Base-by-base conservation (phyloP, 164 flowering plant species). In the Dillenia suffruticosa region DNA sequence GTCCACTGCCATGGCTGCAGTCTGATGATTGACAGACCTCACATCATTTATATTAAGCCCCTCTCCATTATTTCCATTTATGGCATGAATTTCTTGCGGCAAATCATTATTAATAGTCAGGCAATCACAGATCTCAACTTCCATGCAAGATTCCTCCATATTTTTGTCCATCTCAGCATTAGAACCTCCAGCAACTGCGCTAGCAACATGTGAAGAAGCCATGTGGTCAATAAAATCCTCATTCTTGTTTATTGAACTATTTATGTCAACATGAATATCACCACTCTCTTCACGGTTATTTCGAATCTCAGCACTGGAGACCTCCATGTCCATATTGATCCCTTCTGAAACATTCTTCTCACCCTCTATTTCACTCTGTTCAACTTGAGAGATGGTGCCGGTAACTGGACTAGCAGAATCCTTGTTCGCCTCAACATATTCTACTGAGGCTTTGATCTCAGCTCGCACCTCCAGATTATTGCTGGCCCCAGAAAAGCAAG, bases 161-260 rank as follows among this genome's bases (percentile, higher is more conserved):
- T 26, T 61, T 51, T 59, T 32, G 49, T 70, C 73, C 16, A 1
- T 44, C 50, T 59, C 64, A 24, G 54, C 55, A 46, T 66, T 64
- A 5, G 9, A 54, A 12, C 40, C 45, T 16, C 32, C 65, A 51
- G 55, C 51, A 9, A 43, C 11, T 49, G 61, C 56, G 19, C 52
- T 13, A 12, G 44, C 19, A 51, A 7, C 43, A 9, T 13, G 53
- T 44, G 15, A 53, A 16, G 49, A 22, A 43, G 46, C 62, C n/a
- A 32, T 32, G 7, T 32, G 40, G 6, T 32, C 40, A 32, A 6
- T 5, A 32, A 32, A 7, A 32, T 32, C 40, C 40, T 32, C 40
- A 32, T 32, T 32, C 40, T 32, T 32, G 40, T 32, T 32, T 32
- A 32, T 32, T 32, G 40, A 32, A 32, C 40, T 32, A 6, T 32